Conservation (phyloP, 2,329 filamentous ascomycete genomes). For the Pseudocercospora vitis region DNA sequence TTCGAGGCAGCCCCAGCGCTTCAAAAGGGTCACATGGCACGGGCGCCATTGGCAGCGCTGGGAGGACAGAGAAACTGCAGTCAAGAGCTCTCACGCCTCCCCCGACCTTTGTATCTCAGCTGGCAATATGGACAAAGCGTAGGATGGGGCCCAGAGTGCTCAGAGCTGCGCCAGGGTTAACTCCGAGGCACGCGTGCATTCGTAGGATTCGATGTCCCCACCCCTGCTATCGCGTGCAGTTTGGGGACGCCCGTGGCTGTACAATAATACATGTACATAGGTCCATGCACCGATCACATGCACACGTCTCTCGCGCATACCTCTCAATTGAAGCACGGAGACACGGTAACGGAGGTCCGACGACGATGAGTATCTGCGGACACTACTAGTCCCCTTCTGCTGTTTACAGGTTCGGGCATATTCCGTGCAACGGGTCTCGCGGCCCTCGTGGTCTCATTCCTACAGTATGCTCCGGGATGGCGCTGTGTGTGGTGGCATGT, state of each 20-base stretch:
- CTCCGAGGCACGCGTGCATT: constrained; percentile 8
- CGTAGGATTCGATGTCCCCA: constrained; percentile 6
- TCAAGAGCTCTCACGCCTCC: constrained; percentile 22
- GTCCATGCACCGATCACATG: neutral
- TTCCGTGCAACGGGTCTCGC: constrained; percentile 5
- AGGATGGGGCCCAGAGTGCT: constrained; percentile 12
- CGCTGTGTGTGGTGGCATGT: neutral
- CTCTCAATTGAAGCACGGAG: neutral
- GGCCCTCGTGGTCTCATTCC: neutral
- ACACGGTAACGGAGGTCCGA: neutral
- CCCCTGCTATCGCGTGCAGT: constrained; percentile 6
- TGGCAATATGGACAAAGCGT: constrained; percentile 17
- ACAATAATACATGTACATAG: neutral
- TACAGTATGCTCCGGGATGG: constrained; percentile 3
- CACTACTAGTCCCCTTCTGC: too few relatives aligned
- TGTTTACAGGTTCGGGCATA: neutral
- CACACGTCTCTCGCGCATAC: neutral
- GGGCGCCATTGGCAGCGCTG: constrained; percentile 20
- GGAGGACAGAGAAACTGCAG: constrained; percentile 18
- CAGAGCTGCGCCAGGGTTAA: constrained; percentile 9
- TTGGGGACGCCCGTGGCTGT: constrained; percentile 8
- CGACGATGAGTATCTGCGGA: neutral
- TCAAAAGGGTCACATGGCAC: constrained; percentile 70
- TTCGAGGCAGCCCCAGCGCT: constrained; percentile 69
- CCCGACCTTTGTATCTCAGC: constrained; percentile 21